A percentile compares a stretch with the other conserved stretches of the same genome.
phyloP scores from a whole-genome alignment of 2,329 filamentous ascomycete genomes.

The Elsinoe perseae region DNA sequence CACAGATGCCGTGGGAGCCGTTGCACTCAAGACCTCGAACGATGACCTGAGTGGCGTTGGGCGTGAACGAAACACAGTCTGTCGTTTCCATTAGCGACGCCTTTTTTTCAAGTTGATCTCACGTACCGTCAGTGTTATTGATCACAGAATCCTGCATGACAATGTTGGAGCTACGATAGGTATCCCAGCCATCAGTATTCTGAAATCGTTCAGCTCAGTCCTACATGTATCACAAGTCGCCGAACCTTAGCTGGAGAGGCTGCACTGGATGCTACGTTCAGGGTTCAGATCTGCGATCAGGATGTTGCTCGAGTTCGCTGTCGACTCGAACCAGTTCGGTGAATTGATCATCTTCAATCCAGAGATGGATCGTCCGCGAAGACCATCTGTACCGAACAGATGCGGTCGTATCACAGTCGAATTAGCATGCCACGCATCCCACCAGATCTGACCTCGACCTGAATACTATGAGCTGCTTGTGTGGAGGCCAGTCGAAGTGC shows the following conservation, averaged over 20 bases:
- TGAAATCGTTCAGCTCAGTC: constrained; percentile 23
- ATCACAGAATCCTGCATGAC: constrained; percentile 60
- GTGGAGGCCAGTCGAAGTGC: not conserved
- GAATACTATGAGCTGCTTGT: not conserved
- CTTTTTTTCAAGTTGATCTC: not conserved
- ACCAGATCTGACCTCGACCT: constrained; percentile 1
- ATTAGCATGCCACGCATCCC: not conserved
- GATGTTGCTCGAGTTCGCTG: constrained; percentile 58
- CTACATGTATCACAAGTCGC: no score
- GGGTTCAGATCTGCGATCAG: not conserved
- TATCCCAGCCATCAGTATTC: constrained; percentile 55
- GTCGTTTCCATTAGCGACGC: not conserved
- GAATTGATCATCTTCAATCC: constrained; percentile 55
- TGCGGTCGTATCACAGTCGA: constrained; percentile 46
- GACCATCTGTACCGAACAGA: constrained; percentile 49
- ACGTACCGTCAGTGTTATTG: constrained; percentile 49
- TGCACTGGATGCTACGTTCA: constrained; percentile 28
- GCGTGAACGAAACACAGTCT: constrained; percentile 68
- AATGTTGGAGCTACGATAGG: constrained; percentile 53
- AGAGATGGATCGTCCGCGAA: constrained; percentile 42
- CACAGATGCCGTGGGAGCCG: constrained; percentile 63
- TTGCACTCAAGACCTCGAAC: constrained; percentile 61
- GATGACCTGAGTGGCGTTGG: constrained; percentile 61
- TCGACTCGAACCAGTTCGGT: constrained; percentile 56
- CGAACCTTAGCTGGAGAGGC: not conserved